Percentiles rank a stretch among this genome's conserved stretches.
These are phyloP conservation scores for Kalmanozyma brasiliensis DNA, from an alignment of 1,284 basidiomycete species.

Conservation along the genomic window DNA sequence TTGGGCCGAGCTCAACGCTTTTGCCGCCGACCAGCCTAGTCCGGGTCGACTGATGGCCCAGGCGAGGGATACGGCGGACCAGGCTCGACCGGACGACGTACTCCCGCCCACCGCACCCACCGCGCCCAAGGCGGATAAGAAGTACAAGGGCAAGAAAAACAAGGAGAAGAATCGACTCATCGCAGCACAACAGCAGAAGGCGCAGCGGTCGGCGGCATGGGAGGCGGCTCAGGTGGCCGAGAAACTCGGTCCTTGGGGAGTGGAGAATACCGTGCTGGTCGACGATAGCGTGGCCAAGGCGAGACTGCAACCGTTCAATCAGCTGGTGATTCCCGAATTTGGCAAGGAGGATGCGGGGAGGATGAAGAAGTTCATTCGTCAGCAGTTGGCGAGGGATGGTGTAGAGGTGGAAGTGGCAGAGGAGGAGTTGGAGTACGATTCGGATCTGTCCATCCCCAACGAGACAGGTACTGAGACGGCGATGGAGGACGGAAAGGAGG, in stretches of 20 bases:
- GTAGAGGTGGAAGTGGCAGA: conserved; percentile 6
- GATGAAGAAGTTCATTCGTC: conserved; percentile 28
- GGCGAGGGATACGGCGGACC: conserved; percentile 24
- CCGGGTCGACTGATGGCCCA: conserved; percentile 33
- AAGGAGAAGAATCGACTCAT: conserved; percentile 1
- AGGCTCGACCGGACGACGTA: conserved; percentile 19
- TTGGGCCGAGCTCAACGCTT: conserved; percentile 73
- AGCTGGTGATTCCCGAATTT: conserved; percentile 61
- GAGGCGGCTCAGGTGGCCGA: conserved; percentile 16
- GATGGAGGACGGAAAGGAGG: neutral
- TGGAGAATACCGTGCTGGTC: conserved; percentile 79
- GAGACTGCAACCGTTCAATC: conserved; percentile 75
- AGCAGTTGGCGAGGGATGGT: conserved; percentile 5
- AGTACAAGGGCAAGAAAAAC: conserved; percentile 4
- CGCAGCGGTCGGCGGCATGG: conserved; percentile 7
- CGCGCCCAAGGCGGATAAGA: conserved; percentile 13
- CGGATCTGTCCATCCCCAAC: conserved; percentile 24
- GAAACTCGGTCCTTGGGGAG: conserved; percentile 70
- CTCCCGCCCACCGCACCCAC: conserved; percentile 6
- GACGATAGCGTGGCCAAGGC: conserved; percentile 85
- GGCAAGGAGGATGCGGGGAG: conserved; percentile 24
- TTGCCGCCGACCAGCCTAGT: conserved; percentile 2
- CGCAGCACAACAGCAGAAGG: conserved; percentile 1
- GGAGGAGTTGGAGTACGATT: conserved; percentile 31
- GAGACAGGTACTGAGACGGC: neutral